Conservation (phyloP, 345 rosid genomes). For the Euphorbia tirucalli region DNA sequence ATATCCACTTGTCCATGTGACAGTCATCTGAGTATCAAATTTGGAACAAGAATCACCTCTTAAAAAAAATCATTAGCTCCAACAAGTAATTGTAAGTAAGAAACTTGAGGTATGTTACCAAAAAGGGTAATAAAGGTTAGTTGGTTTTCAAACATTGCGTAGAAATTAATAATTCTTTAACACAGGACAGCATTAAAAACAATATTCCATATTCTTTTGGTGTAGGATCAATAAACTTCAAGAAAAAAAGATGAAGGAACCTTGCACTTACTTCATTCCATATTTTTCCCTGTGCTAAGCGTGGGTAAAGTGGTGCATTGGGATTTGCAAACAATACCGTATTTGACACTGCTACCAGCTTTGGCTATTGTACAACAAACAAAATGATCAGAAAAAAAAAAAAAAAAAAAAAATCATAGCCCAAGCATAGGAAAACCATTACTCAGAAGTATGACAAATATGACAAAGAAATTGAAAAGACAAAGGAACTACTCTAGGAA, state of each 20-base stretch:
- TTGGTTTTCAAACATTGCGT: not conserved
- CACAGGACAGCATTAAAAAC: not conserved
- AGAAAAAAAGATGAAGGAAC: not conserved
- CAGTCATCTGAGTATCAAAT: constrained; percentile 51
- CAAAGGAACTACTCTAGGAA: not conserved
- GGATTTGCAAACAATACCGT: constrained; percentile 55
- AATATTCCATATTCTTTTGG: constrained; percentile 2
- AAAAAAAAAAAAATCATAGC: not conserved
- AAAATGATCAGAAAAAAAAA: not conserved
- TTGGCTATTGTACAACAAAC: constrained; percentile 41
- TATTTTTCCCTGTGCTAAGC: constrained; percentile 62
- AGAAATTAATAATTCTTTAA: not conserved
- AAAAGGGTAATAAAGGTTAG: not conserved
- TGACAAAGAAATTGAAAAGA: too few species aligned
- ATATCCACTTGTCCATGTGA: constrained; percentile 83
- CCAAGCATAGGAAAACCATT: not conserved
- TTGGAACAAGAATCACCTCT: not conserved
- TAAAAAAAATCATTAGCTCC: not conserved
- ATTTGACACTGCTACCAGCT: constrained; percentile 63
- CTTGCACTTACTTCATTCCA: constrained; percentile 64
- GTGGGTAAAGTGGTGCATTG: constrained; percentile 66
- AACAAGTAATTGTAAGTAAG: not conserved
- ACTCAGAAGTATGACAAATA: not conserved
- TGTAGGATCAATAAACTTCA: constrained; percentile 1
- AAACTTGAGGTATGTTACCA: not conserved